These are phyloP conservation scores for Termitomyces sp. DNA, from an alignment of 768 basidiomycete genomes.

Conservation along the genomic window DNA sequence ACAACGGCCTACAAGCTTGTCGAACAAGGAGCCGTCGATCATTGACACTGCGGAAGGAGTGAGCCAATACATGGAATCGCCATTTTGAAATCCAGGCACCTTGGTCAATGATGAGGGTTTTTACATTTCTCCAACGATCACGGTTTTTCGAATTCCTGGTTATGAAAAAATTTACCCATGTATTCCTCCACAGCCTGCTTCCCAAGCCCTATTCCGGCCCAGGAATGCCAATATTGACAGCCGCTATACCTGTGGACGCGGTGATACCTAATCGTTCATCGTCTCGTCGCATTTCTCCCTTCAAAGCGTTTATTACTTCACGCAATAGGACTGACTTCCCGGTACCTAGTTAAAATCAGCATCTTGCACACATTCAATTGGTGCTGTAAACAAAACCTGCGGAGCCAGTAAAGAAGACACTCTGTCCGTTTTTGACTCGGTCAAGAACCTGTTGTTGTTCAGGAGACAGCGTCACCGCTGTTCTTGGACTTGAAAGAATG, in stretches of 20 bases:
- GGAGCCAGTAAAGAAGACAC: conserved; percentile 83
- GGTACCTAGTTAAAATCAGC: conserved; percentile 45
- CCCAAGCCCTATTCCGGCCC: conserved; percentile 80
- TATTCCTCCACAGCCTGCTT: conserved; percentile 49
- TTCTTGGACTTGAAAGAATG: neutral
- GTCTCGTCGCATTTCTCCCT: conserved; percentile 21
- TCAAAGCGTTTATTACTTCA: conserved; percentile 58
- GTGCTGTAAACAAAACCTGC: conserved; percentile 48
- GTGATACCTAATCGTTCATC: conserved; percentile 81
- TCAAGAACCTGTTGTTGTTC: conserved; percentile 50
- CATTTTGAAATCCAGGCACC: conserved; percentile 36
- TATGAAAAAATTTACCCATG: conserved; percentile 48
- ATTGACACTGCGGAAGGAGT: conserved; percentile 74
- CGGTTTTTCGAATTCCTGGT: conserved; percentile 31
- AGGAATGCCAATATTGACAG: conserved; percentile 85
- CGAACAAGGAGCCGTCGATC: conserved; percentile 78
- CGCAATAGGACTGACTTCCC: conserved; percentile 82
- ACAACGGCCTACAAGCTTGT: conserved; percentile 66
- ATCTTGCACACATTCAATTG: neutral
- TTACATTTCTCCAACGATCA: conserved; percentile 60
- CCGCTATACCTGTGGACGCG: conserved; percentile 77
- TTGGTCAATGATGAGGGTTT: conserved; percentile 82
- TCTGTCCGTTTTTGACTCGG: conserved; percentile 55
- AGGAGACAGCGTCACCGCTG: conserved; percentile 37
- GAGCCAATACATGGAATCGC: neutral